Conservation (phyloP, 176 grass and related monocot genomes). For the Melocanna baccifera region DNA sequence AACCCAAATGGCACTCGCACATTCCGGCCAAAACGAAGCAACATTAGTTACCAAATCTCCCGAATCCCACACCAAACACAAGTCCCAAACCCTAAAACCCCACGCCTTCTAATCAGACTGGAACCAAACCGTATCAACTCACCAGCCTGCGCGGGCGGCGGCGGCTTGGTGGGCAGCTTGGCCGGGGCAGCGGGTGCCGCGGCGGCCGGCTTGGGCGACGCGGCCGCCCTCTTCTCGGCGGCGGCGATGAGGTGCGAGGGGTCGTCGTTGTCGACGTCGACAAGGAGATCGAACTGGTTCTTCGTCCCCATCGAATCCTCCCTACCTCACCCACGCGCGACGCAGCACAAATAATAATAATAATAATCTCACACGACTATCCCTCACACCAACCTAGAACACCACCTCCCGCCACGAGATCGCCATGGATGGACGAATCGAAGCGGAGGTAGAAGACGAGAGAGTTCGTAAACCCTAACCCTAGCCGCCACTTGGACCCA, state of each 20-base stretch:
- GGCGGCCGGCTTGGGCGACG: slow-evolving; percentile 27
- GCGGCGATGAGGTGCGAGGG: slow-evolving; percentile 52
- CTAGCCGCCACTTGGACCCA: slow-evolving; percentile 39
- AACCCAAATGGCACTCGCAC: background rate
- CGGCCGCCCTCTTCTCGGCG: slow-evolving; percentile 56
- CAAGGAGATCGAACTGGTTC: slow-evolving; percentile 82
- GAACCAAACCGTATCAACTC: background rate
- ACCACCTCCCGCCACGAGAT: background rate
- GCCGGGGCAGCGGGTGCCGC: slow-evolving; percentile 15
- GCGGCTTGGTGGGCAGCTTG: slow-evolving; percentile 60
- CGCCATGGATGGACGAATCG: slow-evolving; percentile 33
- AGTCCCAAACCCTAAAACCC: background rate
- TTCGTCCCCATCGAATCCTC: slow-evolving; percentile 43
- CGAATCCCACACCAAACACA: background rate
- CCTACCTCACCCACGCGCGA: background rate
- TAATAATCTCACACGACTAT: background rate
- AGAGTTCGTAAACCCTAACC: slow-evolving; percentile 58
- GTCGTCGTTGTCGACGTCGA: slow-evolving; percentile 74
- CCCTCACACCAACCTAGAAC: slow-evolving; percentile 18
- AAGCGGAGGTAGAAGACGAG: background rate
- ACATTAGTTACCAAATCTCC: background rate
- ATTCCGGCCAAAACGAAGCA: background rate
- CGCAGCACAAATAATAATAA: background rate
- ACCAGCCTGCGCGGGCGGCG: slow-evolving; percentile 72
- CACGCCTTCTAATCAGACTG: background rate